Base-by-base conservation (phyloP, 1,284 basidiomycete species). In the Boletus semigastroideus region DNA sequence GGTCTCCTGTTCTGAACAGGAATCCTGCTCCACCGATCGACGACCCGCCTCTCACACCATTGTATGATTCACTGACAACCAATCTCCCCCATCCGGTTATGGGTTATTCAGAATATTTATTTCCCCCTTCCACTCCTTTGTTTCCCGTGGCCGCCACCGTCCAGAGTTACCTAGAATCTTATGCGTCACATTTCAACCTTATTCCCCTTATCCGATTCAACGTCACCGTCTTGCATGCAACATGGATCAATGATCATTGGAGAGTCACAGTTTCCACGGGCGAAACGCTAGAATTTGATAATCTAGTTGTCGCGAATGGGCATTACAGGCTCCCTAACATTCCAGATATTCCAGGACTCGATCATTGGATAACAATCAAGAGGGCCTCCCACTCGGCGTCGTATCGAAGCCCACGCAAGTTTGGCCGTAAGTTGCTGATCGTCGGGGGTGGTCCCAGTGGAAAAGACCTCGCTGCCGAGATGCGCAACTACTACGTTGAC, bases 81-180 rank as follows among this genome's bases (percentile, higher is more conserved):
- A 92, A 91, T 60, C 65, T 91, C 3, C 86, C 89, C 0, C 86
- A 91, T 59, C 85, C 85, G 0, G 55, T 84, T 42, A 91, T 92
- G 89, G 78, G 77, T 11, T 90, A 75, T 56, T 72, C 76, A 1
- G 78, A 78, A 48, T 82, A 80, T 60, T 65, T 74, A 2, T 90
- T 89, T 58, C 85, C 86, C 0, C 83, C 86, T 0, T 80, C 78
- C 4, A 90, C 88, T 0, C 77, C 82, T 2, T 71, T 91, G 19
- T 91, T 79, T 64, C 88, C 88, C 0, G 59, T 59, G 4, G 86
- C 86, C 2, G 55, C 71, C 0, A 69, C 71, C 2, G 84, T 91
- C 3, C 75, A 79, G 41, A 58, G 73, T 16, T 92, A 92, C 64
- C 72, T 91, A 16, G 71, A 80, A 42, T 69, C 73, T 13, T 92